These are phyloP conservation scores for Helianthus annuus DNA, from an alignment of 129 eudicot species.

Conservation along the genomic window DNA sequence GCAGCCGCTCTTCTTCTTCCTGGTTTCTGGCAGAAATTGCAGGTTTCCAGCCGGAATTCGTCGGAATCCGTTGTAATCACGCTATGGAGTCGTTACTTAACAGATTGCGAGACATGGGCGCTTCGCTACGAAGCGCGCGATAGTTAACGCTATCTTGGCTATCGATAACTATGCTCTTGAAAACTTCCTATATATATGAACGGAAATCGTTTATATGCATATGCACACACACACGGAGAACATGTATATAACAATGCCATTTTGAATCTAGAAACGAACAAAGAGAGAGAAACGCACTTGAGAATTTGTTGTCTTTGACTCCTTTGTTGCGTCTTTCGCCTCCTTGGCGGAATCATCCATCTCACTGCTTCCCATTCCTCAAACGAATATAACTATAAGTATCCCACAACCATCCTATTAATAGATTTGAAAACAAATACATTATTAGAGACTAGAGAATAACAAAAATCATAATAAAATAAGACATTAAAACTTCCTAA, in stretches of 20 bases:
- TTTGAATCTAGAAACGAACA: neutral
- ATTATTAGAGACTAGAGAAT: neutral
- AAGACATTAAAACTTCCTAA: conserved; percentile 15
- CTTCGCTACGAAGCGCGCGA: too few relatives aligned
- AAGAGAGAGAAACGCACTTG: conserved; percentile 36
- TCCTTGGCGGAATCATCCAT: conserved; percentile 79
- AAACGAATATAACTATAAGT: conserved; percentile 36
- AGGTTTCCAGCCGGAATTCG: too few relatives aligned
- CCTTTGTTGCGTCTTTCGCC: conserved; percentile 64
- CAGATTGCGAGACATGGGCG: too few relatives aligned
- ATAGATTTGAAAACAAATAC: conserved; percentile 6
- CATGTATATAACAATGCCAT: neutral
- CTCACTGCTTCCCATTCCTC: conserved; percentile 90
- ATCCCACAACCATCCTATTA: conserved; percentile 54
- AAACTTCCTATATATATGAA: too few relatives aligned
- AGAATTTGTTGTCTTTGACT: conserved; percentile 50
- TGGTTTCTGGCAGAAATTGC: too few relatives aligned
- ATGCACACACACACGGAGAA: too few relatives aligned
- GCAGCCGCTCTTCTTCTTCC: too few relatives aligned
- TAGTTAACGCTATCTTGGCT: too few relatives aligned
- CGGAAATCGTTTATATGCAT: too few relatives aligned
- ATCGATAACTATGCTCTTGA: too few relatives aligned
- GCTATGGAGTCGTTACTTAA: too few relatives aligned
- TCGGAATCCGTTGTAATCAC: too few relatives aligned
- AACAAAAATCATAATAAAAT: neutral